Base-by-base conservation (phyloP, 78 protist genomes). In the Creolimax fragrantissima region DNA sequence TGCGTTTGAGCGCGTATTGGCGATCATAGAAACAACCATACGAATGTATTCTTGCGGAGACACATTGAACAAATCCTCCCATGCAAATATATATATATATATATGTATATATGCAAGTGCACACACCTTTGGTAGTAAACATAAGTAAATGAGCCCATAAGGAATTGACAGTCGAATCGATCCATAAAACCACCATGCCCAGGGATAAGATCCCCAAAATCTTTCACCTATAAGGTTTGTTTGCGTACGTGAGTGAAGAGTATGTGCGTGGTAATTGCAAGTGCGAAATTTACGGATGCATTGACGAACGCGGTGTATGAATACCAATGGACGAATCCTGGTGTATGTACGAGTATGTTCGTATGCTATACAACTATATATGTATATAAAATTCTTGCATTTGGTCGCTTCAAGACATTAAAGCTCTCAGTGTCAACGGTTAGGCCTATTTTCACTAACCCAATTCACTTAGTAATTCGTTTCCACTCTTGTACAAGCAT, bases 121-220 rank as follows among this genome's bases (percentile, higher is more conserved):
- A 58, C 74, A 32, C 24, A 58, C 74, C 74, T 58, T 41, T 83
- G 86, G 90, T 92, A 44, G 91, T 96, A 97, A 5, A 95, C 95
- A 41, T 85, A 94, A 41, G 93, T 85, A 41, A 97, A 97, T 41
- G 93, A 41, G 2, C 94, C 98, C 98, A 96, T 97, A 67, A 96
- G 90, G 85, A 94, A 84, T 94, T 96, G 98, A 85, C 99, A 97
- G 94, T 97, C 98, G 74, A 97, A 94, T 35, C 99, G 92, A 92
- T 98, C 99, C 2, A 97, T 96, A 36, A 97, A 92, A 67, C 99
- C 99, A 58, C 99, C 99, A 90, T 98, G 98, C 17, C 99, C 99
- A 32, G 99, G 99, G 91, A 98, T 95, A 35, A 93, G 58, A 7
- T 94, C 96, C 42, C 93, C 98, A 83, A 97, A 97, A 89, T 98